Conservation (phyloP, 805 yeast genomes). For the Ogataea corticis region DNA sequence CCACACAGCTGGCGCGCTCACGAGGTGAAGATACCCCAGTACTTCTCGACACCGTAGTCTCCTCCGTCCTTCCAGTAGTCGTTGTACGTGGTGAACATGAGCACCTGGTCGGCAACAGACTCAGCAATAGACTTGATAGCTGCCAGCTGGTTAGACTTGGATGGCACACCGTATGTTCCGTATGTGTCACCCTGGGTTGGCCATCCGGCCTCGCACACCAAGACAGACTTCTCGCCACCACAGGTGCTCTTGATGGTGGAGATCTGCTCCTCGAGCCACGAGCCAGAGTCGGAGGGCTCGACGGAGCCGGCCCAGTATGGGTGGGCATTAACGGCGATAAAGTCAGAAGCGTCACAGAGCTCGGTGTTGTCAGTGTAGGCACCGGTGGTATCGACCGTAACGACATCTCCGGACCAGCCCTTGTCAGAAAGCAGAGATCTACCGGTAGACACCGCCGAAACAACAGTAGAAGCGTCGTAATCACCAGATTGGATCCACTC, state of each 20-base stretch:
- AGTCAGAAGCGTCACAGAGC: constrained; percentile 59
- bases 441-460: constrained; percentile 47
- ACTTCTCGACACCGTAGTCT: constrained; percentile 56
- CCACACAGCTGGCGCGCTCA: not conserved
- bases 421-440: constrained; percentile 45
- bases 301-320: constrained; percentile 64
- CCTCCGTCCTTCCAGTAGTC: constrained; percentile 66
- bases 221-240: constrained; percentile 47
- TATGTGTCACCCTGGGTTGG: constrained; percentile 59
- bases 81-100: constrained; percentile 61
- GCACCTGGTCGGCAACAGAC: constrained; percentile 47
- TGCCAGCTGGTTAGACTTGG: constrained; percentile 48
- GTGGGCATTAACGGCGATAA: constrained; percentile 66
- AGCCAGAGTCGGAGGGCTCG: constrained; percentile 51
- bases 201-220: constrained; percentile 71
- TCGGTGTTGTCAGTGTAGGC: constrained; percentile 55
- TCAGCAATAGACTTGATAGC: constrained; percentile 53
- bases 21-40: constrained; percentile 51
- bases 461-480: constrained; percentile 47
- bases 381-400: constrained; percentile 63
- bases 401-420: constrained; percentile 56
- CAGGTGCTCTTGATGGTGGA: constrained; percentile 45
- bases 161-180: constrained; percentile 55
- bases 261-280: constrained; percentile 52
- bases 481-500: constrained; percentile 59